Base-by-base conservation (phyloP, 2,329 filamentous ascomycete genomes). In the Epichloe typhina region DNA sequence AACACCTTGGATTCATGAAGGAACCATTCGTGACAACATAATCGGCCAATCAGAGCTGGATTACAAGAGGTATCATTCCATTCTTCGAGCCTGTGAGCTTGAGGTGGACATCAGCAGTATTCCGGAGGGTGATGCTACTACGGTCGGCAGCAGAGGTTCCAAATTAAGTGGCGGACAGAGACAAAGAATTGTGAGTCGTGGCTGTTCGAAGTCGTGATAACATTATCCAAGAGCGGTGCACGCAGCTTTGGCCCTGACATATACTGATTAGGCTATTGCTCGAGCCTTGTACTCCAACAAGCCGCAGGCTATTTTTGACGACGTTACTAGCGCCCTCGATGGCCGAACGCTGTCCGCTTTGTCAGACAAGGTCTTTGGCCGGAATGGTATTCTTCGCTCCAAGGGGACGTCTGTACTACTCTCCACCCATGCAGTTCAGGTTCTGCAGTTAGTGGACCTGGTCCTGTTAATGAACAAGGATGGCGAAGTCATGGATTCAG, bases 161-260 rank as follows among this genome's bases (percentile, higher is more conserved):
- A 61, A 59, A 4, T 54, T 70, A 6, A 68, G 65, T 31, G 69
- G 69, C 11, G 69, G 69, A 3, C 68, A 71, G 46, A 54, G 56
- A 47, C 59, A 64, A 35, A 58, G 66, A 31, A 54, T 65, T 8
- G 56, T 58, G 31, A 65, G 71, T 47, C 63, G 15, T 19, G 15
- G 2, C 23, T 7, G 7, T 8, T 26, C 23, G 7, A 26, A 26
- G 23, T 26, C 7, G 23, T 8, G 23, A 26, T 8, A 8, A 26
- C 6, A 26, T 3, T 2, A 26, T 26, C 7, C 2, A 8, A 26
- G 7, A 26, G 23, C 7, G 23, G 23, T 3, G 2, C 23, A 26
- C 23, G 6, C 23, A 26, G 23, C 2, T 26, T 26, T 26, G 23
- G 23, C 7, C 0, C 23, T 26, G 1, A 26, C 23, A 26, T 26